Conservation (phyloP, 2,329 filamentous ascomycete genomes). For the Aquanectria penicillioides region DNA sequence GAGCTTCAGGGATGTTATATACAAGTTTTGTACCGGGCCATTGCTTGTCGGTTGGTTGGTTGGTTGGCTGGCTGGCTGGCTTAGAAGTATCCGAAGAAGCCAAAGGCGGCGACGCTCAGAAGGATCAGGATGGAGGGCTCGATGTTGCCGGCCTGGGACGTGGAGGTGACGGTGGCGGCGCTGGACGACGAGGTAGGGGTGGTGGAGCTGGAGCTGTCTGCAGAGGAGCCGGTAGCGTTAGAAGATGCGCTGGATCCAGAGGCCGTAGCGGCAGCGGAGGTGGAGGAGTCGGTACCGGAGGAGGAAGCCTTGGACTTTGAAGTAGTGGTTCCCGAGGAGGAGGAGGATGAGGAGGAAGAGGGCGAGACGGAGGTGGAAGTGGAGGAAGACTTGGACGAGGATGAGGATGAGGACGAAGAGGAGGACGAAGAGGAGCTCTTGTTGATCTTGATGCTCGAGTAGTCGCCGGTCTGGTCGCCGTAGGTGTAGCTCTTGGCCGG, state of each 20-base stretch:
- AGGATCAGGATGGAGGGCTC: neutral
- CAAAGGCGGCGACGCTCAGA: neutral
- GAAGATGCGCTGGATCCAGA: neutral
- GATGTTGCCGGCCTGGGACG: neutral
- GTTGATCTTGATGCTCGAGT: constrained; percentile 38
- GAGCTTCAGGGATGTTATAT: too few relatives aligned
- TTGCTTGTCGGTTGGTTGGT: too few relatives aligned
- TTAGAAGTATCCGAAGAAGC: neutral
- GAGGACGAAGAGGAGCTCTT: neutral
- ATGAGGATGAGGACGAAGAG: neutral
- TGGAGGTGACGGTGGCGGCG: neutral
- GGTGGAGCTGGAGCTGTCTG: neutral
- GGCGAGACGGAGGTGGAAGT: neutral
- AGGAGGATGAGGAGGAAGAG: too few relatives aligned
- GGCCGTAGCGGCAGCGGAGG: neutral
- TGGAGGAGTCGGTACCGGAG: neutral
- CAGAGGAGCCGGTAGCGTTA: neutral
- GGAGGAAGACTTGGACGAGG: neutral
- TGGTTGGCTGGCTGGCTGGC: too few relatives aligned
- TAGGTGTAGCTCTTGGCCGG: constrained; percentile 47
- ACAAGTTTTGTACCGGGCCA: too few relatives aligned
- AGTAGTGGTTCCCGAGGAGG: too few relatives aligned
- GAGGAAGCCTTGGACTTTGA: neutral
- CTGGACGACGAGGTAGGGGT: neutral
- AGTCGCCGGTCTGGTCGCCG: constrained; percentile 36